Base-by-base conservation (phyloP, 768 basidiomycete genomes). In the Tephrocybe sp. region DNA sequence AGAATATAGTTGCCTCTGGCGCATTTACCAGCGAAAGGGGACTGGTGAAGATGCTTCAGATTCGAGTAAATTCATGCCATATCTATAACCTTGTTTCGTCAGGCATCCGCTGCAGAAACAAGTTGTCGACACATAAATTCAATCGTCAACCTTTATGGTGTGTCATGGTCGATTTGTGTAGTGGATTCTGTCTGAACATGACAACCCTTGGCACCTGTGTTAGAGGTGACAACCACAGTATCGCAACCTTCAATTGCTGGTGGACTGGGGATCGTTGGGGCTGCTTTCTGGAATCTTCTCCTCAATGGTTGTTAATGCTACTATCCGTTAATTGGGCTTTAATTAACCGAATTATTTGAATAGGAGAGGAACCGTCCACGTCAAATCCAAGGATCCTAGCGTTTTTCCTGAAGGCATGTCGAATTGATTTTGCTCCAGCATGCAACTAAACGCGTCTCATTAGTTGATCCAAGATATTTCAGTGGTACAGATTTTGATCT, bases 191-290 rank as follows among this genome's bases (percentile, higher is more conserved):
- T n/a, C n/a, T n/a, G n/a, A n/a, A n/a, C n/a, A n/a, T n/a, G n/a
- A n/a, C n/a, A n/a, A n/a, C n/a, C n/a, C n/a, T n/a, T 44, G 53
- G 55, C 55, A 11, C 55, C 55, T 9, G 52, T 56, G 16, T 39
- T 56, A 7, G 55, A 56, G 26, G 42, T 42, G 17, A 53, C 52
- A n/a, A n/a, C n/a, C n/a, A n/a, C n/a, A n/a, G n/a, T n/a, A n/a
- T n/a, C n/a, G n/a, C n/a, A n/a, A 20, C 47, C 49, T 47, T 20
- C 44, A 14, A n/a, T n/a, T 42, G 23, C 17, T 2, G 11, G 9
- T 8, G 50, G 45, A 20, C n/a, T 35, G 22, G 32, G 19, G 14
- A 2, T 45, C 0, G 35, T 50, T 9, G 42, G 52, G 13, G n/a
- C 34, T 3, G 1, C 19, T 35, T 43, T 12, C 14, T 57, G 56